phyloP scores from a whole-genome alignment of 768 basidiomycete genomes.

The Heimioporus sp. region DNA sequence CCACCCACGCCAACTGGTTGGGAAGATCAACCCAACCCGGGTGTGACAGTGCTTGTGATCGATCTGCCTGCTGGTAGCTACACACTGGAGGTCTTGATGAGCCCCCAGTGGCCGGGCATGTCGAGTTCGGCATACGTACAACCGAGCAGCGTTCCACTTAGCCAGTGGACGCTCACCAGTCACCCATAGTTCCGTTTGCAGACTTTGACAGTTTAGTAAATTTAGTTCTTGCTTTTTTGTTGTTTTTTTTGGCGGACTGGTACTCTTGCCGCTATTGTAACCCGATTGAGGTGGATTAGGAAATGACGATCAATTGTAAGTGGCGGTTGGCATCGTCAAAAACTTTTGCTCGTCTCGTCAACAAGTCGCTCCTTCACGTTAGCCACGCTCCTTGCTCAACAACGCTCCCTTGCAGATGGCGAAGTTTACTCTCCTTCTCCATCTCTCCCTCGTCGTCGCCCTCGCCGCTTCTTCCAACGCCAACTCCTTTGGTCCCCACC shows the following conservation, averaged over 20 bases:
- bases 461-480: slow-evolving; percentile 46
- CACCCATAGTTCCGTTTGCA: slow-evolving; percentile 41
- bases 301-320: neutral
- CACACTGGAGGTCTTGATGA: slow-evolving; percentile 83
- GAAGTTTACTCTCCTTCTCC: slow-evolving; percentile 57
- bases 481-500: slow-evolving; percentile 40
- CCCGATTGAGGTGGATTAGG: slow-evolving; percentile 9
- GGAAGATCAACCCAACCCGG: slow-evolving; percentile 72
- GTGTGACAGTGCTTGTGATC: slow-evolving; percentile 79
- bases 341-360: neutral
- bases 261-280: neutral
- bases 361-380: slow-evolving; percentile 17
- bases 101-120: slow-evolving; percentile 87
- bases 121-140: slow-evolving; percentile 57
- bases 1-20: slow-evolving; percentile 56
- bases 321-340: slow-evolving; percentile 16
- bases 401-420: slow-evolving; percentile 39
- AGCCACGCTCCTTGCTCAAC: slow-evolving; percentile 13
- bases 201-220: neutral
- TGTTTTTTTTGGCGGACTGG: slow-evolving; percentile 6
- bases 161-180: slow-evolving; percentile 75
- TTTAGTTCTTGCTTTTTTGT: too few species aligned
- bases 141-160: slow-evolving; percentile 68
- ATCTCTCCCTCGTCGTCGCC: slow-evolving; percentile 52
- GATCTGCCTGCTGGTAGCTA: slow-evolving; percentile 63